A percentile compares a stretch with the other conserved stretches of the same genome.
phyloP scores from a whole-genome alignment of 2,329 filamentous ascomycete species.

The Pestalotiopsis sp. region DNA sequence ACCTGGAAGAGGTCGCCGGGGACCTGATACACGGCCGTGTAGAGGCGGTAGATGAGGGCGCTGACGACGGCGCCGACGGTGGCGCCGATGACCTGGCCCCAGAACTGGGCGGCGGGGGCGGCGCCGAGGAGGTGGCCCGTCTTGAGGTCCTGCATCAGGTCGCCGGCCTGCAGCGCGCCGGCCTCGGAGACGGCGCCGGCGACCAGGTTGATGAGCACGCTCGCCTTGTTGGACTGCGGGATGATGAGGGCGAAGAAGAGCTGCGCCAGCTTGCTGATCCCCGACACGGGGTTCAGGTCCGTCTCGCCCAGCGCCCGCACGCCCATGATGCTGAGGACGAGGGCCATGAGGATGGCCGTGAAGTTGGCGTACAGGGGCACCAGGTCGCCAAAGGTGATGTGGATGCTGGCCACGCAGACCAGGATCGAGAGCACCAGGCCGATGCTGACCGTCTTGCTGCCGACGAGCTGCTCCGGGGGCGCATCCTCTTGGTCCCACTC shows the following conservation, averaged over 20 bases:
- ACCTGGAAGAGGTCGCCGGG: conserved; percentile 91
- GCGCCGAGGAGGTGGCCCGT: conserved; percentile 92
- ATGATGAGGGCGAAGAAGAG: conserved; percentile 92
- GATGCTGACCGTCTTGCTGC: conserved; percentile 69
- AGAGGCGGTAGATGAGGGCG: conserved; percentile 85
- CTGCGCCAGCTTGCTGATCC: conserved; percentile 95
- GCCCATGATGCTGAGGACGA: conserved; percentile 76
- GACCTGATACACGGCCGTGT: conserved; percentile 83
- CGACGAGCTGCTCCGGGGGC: conserved; percentile 79
- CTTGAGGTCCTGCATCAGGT: conserved; percentile 96
- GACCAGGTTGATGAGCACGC: conserved; percentile 92
- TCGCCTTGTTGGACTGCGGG: conserved; percentile 76
- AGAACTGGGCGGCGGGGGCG: conserved; percentile 93
- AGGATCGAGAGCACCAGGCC: conserved; percentile 75
- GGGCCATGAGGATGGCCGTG: conserved; percentile 80
- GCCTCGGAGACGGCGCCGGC: conserved; percentile 86
- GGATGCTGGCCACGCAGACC: conserved; percentile 80
- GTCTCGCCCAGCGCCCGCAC: conserved; percentile 76
- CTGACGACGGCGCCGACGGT: conserved; percentile 84
- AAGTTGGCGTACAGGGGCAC: conserved; percentile 78
- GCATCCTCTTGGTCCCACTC: conserved; percentile 70
- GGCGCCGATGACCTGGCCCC: conserved; percentile 90
- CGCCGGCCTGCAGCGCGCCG: conserved; percentile 89
- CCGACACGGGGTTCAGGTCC: conserved; percentile 93
- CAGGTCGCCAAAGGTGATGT: conserved; percentile 78